These are phyloP conservation scores for Xanthoconium separans DNA, from an alignment of 1,284 basidiomycete species.

Conservation along the genomic window DNA sequence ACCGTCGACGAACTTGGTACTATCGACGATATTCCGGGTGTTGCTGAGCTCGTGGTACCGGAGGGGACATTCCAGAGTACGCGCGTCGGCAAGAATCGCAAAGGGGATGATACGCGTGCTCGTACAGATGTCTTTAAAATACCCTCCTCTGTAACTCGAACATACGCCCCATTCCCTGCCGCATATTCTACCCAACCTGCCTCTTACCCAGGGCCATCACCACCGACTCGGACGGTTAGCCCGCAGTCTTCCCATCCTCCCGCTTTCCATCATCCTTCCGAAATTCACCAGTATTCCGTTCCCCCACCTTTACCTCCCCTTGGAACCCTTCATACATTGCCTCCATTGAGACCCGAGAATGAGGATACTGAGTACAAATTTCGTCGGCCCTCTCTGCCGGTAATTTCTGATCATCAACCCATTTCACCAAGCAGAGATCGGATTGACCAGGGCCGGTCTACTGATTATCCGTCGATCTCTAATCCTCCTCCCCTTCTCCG, in stretches of 20 bases:
- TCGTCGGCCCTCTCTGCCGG: conserved; percentile 33
- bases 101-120: conserved; percentile 28
- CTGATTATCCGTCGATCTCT: conserved; percentile 12
- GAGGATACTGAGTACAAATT: conserved; percentile 33
- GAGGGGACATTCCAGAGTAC: conserved; percentile 64
- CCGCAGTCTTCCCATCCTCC: conserved; percentile 24
- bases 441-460: conserved; percentile 19
- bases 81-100: conserved; percentile 50
- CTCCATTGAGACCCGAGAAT: conserved; percentile 26
- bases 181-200: conserved; percentile 33
- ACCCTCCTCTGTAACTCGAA: conserved; percentile 38
- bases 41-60: conserved; percentile 55
- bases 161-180: conserved; percentile 57
- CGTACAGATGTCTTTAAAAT: conserved; percentile 30
- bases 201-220: conserved; percentile 31
- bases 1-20: conserved; percentile 65
- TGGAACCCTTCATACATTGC: conserved; percentile 24
- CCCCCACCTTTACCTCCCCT: conserved; percentile 24
- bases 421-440: conserved; percentile 11
- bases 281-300: conserved; percentile 30
- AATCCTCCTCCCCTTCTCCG: conserved; percentile 3
- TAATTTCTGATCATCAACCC: conserved; percentile 10
- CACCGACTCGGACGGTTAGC: conserved; percentile 14
- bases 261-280: conserved; percentile 20
- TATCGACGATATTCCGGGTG: conserved; percentile 57